Conservation (phyloP, 2,329 filamentous ascomycete genomes). For the Epicoccum sorghinum region DNA sequence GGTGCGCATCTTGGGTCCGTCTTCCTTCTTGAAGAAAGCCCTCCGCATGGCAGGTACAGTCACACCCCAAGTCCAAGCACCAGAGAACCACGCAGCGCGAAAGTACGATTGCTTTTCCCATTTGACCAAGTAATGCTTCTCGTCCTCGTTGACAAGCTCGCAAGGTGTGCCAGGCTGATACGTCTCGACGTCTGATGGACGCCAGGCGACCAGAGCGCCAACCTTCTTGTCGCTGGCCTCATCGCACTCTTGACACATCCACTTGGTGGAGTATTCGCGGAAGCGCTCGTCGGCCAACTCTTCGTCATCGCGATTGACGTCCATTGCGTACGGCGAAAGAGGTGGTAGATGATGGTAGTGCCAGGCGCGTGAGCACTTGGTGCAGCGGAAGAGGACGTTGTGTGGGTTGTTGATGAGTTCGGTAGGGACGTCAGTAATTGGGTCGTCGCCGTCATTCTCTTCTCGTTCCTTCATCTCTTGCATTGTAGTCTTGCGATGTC, state of each 20-base stretch:
- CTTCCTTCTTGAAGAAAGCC: conserved; percentile 75
- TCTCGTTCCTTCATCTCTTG: conserved; percentile 85
- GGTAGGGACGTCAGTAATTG: conserved; percentile 67
- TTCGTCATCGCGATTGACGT: conserved; percentile 52
- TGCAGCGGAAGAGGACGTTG: conserved; percentile 84
- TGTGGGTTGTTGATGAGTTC: conserved; percentile 74
- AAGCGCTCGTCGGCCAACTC: conserved; percentile 67
- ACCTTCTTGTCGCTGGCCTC: conserved; percentile 68
- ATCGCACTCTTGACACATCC: conserved; percentile 81
- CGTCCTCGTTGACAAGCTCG: conserved; percentile 69
- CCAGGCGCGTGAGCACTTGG: conserved; percentile 75
- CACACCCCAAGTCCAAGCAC: conserved; percentile 84
- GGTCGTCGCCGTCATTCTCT: conserved; percentile 80
- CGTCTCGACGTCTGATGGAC: conserved; percentile 66
- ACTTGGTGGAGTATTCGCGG: conserved; percentile 74
- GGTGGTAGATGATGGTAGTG: conserved; percentile 83
- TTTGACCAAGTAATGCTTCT: conserved; percentile 92
- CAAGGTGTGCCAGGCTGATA: conserved; percentile 61
- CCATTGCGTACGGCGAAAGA: conserved; percentile 50
- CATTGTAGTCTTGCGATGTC: conserved; percentile 71
- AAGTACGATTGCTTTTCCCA: conserved; percentile 84
- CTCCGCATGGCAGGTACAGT: conserved; percentile 68
- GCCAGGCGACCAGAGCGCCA: conserved; percentile 84
- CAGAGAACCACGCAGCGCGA: conserved; percentile 84
- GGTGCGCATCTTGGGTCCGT: conserved; percentile 70